A percentile compares a stretch with the other conserved stretches of the same genome.
phyloP scores from a whole-genome alignment of 495 filamentous ascomycete genomes.

The Aspergillus campestris region DNA sequence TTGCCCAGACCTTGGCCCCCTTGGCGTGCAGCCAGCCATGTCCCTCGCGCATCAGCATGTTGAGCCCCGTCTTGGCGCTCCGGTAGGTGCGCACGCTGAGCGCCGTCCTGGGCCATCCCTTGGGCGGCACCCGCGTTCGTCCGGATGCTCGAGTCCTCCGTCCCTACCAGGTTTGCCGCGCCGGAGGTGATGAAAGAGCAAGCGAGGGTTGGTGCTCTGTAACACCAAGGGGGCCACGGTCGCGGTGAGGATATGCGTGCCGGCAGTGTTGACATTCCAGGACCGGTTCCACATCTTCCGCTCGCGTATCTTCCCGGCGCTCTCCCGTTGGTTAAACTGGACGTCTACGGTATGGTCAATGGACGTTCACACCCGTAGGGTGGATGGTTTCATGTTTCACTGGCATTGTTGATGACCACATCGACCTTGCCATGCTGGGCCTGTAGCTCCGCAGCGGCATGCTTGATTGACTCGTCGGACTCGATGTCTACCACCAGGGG shows the following conservation, averaged over 20 bases:
- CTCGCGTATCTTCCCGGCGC: slow-evolving; percentile 20
- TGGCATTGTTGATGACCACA: slow-evolving; percentile 46
- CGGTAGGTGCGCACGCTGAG: slow-evolving; percentile 34
- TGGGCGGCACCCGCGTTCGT: slow-evolving; percentile 26
- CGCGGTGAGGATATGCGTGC: slow-evolving; percentile 40
- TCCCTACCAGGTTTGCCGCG: slow-evolving; percentile 35
- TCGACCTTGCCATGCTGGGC: slow-evolving; percentile 38
- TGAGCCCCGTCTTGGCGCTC: slow-evolving; percentile 49
- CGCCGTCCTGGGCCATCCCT: slow-evolving; percentile 40
- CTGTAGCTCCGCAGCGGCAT: slow-evolving; percentile 24
- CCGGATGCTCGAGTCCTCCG: slow-evolving; percentile 11
- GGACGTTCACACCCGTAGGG: no score
- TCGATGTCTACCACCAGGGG: slow-evolving; percentile 42
- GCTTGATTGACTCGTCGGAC: slow-evolving; percentile 43
- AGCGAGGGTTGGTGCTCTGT: slow-evolving; percentile 30
- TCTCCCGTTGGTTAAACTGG: slow-evolving; percentile 25
- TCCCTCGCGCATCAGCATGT: slow-evolving; percentile 33
- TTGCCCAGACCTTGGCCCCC: no score
- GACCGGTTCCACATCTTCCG: slow-evolving; percentile 42
- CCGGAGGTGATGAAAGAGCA: slow-evolving; percentile 46
- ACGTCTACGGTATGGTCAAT: slow-evolving; percentile 22
- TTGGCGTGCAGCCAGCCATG: no score
- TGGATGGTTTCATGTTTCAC: slow-evolving; percentile 1
- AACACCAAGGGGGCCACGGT: slow-evolving; percentile 40
- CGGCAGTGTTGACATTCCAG: slow-evolving; percentile 49